Evolutionary conservation across 2,329 filamentous ascomycete genomes (phyloP), one percentile per base, ranked within the genome.

Genomic region (Diaporthe sp.): DNA sequence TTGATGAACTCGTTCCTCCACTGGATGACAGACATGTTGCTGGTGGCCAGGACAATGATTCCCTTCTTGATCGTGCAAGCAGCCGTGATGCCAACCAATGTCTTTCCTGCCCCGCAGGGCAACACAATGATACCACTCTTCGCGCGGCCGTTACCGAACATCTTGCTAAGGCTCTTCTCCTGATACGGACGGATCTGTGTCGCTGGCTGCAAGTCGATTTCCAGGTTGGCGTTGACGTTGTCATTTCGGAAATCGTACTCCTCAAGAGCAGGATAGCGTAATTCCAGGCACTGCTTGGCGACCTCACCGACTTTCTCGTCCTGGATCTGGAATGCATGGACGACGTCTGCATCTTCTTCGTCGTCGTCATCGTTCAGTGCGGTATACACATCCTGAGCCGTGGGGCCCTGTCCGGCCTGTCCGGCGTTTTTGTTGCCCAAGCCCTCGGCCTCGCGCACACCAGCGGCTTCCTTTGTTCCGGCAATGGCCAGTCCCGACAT

Each of bases 171-270:
- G 78, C 95, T 98, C 86, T 98, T 98, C 84, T 99, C 97, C 83
- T 99, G 97, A 80, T 99, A 99, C 77, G 98, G 87, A 82, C 96
- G 92, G 82, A 98, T 98, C 81, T 96, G 94, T 0, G 96, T 96
- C 74, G 93, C 93, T 0, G 96, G 96, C 79, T 94, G 94, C 67
- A 98, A 88, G 82, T 98, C 96, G 79, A 99, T 99, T 74, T 98
- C 95, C 49, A 99, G 87, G 69, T 95, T 98, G 0, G 96, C 91
- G 81, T 98, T 99, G 79, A 92, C 90, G 76, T 94, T 91, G 82
- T 99, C 97, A 79, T 97, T 96, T 75, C 95, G 91, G 84, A 98
- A 99, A 83, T 99, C 97, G 84, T 99, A 99, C 84, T 99, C 97
- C 83, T 98, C 96, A 12, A 98, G 90, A 12, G 98, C 93, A 4